Base-by-base conservation (phyloP, 106 monocot genomes). In the Triglochin maritima region DNA sequence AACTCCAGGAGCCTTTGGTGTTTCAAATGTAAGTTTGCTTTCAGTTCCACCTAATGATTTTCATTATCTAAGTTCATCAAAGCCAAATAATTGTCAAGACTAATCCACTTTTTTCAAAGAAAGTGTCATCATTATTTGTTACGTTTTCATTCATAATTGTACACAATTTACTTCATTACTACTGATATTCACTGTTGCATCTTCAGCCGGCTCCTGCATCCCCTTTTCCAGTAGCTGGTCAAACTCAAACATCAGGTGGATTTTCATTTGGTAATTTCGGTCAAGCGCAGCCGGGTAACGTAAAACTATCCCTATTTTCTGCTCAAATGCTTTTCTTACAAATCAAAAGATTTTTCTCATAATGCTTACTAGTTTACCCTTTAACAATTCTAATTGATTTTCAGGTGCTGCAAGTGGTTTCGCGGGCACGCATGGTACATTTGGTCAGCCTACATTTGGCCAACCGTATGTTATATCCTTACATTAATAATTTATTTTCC, bases 191-290 rank as follows among this genome's bases (percentile, higher is more conserved):
- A 29, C 17, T 54, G 7, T 3, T 17, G 11, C 12, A 66, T 41
- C 9, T 50, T 17, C 41, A 52, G 66, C 46, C 68, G 6, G 56
- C 68, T 68, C 73, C 80, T 50, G 81, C 84, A 44, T 71, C 70
- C 53, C 69, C 81, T 57, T 90, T 86, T 75, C 89, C 73, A 59
- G 59, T 60, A 4, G 59, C 82, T 75, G 54, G 72, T 13, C 75
- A 79, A 58, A 16, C 58, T 50, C 84, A 69, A 54, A 67, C 78
- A 41, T 46, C 79, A 60, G 71, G 74, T 86, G 65, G 56, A 44
- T 81, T 84, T 80, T 77, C 85, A 56, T 89, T 89, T 78, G 66
- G 78, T 17, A 87, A 83, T 62, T 82, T 94, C 66, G 87, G 86
- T 58, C 94, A 94, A 72, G 16, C 86, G 14, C 86, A 83, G 68